Evolutionary conservation across 2,329 filamentous ascomycete species (phyloP), one percentile per base, ranked within the genome.

Genomic region (Penicillium sclerotiorum): DNA sequence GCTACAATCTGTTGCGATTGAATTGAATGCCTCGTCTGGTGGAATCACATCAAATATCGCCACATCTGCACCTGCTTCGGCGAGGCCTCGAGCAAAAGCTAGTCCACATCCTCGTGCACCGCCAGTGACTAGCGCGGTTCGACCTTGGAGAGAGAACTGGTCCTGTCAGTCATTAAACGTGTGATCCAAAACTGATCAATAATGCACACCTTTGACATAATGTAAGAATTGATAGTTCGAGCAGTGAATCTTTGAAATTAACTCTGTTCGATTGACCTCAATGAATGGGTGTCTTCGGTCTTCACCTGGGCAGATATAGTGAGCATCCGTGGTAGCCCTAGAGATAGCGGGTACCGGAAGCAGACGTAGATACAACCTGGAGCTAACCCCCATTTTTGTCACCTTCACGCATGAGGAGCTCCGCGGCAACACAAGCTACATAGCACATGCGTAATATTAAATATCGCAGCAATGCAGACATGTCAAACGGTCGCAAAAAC

Each of bases 91-190:
- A 3, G 72, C 74, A 50, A 77, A 75, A 6, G 72, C 69, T 2
- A 79, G 66, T 1, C 77, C 77, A 42, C 73, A 73, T 5, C 76
- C 77, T 42, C 72, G 63, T 8, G 73, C 72, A n/a, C 74, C 77
- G 17, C 77, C 76, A 1, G 77, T 78, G 5, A 78, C 68, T 23
- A 78, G 52, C 18, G 72, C 75, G 4, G 71, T 77, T 22, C 77
- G 74, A 15, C 76, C 77, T 52, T 75, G 70, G 4, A 81, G 63
- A 1, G 75, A 78, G 53, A 81, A 80, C 76, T 78, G 33, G 9
- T n/a, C 2, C 8, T 20, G 60, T 22, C 11, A 18, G 28, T n/a
- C n/a, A 35, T 22, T 13, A 2, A n/a, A 5, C 12, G 13, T 8
- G 7, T 9, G 6, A 17, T 4, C 25, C 9, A 4, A 28, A 3